Evolutionary conservation across 192 early-diverging fungal species (phyloP).

Genomic region (Backusella macrospora): DNA sequence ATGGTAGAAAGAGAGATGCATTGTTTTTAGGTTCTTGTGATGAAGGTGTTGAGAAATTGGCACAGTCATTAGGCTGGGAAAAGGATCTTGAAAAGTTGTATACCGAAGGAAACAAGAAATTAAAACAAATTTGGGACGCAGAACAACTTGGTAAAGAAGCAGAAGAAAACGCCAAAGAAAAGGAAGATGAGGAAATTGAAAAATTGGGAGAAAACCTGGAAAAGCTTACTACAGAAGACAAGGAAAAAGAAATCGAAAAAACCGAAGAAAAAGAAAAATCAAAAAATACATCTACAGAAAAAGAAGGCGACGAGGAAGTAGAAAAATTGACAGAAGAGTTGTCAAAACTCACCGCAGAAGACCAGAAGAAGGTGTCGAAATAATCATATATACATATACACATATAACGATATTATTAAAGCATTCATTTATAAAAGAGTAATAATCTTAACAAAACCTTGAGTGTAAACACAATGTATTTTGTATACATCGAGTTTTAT

Average conservation of each 20-base stretch:
- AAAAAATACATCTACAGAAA: neutral
- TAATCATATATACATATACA: neutral
- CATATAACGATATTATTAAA: too few species aligned
- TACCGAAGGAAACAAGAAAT: constrained; percentile 26
- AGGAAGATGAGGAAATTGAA: constrained; percentile 26
- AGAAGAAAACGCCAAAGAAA: constrained; percentile 17
- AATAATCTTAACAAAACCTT: too few species aligned
- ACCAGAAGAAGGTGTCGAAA: neutral
- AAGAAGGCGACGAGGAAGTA: neutral
- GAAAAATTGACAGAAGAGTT: constrained; percentile 2
- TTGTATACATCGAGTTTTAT: too few species aligned
- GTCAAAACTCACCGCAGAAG: neutral
- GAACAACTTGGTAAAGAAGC: constrained; percentile 14
- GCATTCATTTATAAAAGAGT: too few species aligned
- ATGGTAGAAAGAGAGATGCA: constrained; percentile 73
- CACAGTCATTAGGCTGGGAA: constrained; percentile 73
- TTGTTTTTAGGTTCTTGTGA: constrained; percentile 85
- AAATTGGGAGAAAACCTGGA: constrained; percentile 29
- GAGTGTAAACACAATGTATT: too few species aligned
- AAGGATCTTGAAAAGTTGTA: constrained; percentile 35
- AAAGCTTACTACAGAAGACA: constrained; percentile 14
- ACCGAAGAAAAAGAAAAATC: neutral
- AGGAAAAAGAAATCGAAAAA: neutral
- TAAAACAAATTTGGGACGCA: constrained; percentile 30
- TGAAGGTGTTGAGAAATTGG: constrained; percentile 69